Conservation (phyloP, 164 flowering plant species). For the Umbellularia californica region DNA sequence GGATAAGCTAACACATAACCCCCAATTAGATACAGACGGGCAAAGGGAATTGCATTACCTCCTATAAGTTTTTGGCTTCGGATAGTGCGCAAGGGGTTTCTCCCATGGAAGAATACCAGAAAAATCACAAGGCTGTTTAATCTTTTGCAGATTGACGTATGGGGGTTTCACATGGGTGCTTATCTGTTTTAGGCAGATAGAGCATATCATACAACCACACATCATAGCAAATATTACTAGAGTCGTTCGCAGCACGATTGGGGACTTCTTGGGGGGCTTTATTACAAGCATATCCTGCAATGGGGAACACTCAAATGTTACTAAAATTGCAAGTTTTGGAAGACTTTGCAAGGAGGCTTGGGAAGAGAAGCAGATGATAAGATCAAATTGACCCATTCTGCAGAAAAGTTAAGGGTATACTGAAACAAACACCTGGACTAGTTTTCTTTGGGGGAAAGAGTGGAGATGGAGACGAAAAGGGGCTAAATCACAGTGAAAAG, state of each 20-base stretch:
- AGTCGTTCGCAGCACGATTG: slow-evolving; percentile 49
- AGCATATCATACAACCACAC: slow-evolving; percentile 67
- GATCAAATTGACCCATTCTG: background rate
- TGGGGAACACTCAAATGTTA: background rate
- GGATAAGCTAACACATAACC: background rate
- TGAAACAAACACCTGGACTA: background rate
- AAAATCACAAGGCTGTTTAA: slow-evolving; percentile 31
- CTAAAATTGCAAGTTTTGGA: background rate
- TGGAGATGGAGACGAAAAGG: background rate
- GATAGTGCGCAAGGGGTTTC: slow-evolving; percentile 47
- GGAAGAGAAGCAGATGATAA: background rate
- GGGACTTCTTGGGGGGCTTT: slow-evolving; percentile 72
- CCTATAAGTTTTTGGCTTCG: slow-evolving; percentile 58
- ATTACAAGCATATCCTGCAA: slow-evolving; percentile 55
- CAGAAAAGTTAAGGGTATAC: background rate
- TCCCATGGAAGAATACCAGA: slow-evolving; percentile 20
- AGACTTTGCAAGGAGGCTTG: background rate
- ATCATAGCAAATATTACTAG: slow-evolving; percentile 58
- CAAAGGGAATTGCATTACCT: slow-evolving; percentile 36
- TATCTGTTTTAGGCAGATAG: slow-evolving; percentile 67
- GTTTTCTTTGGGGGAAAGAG: background rate
- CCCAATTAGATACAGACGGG: background rate
- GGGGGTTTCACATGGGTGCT: slow-evolving; percentile 27
- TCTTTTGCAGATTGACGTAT: slow-evolving; percentile 26
- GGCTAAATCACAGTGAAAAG: background rate